Percentiles rank a stretch among this genome's conserved stretches.
Evolutionary conservation across 1,139 yeast species (phyloP).

Genomic region (Geotrichum macrosporum): DNA sequence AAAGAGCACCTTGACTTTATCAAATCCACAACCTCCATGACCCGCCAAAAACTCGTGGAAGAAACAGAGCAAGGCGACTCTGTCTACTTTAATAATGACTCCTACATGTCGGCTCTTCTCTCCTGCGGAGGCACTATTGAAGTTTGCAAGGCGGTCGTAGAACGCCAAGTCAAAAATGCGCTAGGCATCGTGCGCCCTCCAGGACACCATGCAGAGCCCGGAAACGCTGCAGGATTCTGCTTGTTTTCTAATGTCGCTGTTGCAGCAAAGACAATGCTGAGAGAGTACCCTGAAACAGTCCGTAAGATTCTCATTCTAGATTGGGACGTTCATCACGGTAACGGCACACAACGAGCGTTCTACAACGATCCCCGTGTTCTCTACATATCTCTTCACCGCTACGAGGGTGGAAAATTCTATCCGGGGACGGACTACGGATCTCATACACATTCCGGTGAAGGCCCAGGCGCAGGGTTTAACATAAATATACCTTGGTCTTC

Average conservation of each 20-base stretch:
- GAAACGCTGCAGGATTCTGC: constrained; percentile 95
- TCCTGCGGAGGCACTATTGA: constrained; percentile 98
- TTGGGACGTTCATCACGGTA: constrained; percentile 99
- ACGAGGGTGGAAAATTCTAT: constrained; percentile 86
- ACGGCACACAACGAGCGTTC: constrained; percentile 94
- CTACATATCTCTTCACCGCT: constrained; percentile 86
- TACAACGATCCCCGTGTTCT: constrained; percentile 84
- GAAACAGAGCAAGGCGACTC: constrained; percentile 94
- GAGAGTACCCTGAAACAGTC: constrained; percentile 82
- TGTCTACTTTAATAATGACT: constrained; percentile 89
- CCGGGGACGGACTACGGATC: constrained; percentile 89
- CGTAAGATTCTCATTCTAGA: constrained; percentile 79
- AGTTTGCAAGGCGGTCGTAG: constrained; percentile 92
- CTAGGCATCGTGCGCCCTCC: constrained; percentile 97
- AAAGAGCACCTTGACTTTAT: constrained; percentile 73
- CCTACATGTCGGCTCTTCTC: constrained; percentile 77
- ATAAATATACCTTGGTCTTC: constrained; percentile 92
- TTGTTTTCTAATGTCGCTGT: constrained; percentile 95
- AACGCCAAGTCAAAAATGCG: constrained; percentile 85
- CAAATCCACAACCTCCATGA: constrained; percentile 71
- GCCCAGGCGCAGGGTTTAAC: constrained; percentile 77
- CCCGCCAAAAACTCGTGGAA: constrained; percentile 68
- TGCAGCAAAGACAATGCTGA: constrained; percentile 82
- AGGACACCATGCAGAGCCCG: constrained; percentile 99
- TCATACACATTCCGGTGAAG: constrained; percentile 75